These are phyloP conservation scores for Scleromitrula shiraiana DNA, from an alignment of 2,329 filamentous ascomycete species.

Conservation along the genomic window DNA sequence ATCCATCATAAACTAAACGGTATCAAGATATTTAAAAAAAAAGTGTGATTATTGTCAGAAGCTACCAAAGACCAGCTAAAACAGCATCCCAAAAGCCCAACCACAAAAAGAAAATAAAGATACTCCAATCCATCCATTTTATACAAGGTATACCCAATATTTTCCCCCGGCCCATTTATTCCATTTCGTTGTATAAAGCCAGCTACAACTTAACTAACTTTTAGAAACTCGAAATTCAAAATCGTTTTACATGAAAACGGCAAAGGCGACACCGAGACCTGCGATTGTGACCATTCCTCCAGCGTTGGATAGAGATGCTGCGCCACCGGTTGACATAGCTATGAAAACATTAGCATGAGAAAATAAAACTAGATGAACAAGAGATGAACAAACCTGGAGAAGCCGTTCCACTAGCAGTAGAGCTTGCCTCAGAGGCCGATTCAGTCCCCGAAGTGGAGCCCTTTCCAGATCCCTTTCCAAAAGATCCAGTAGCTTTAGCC, in stretches of 20 bases:
- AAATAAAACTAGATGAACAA: neutral
- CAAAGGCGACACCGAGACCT: constrained; percentile 26
- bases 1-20: too few relatives aligned
- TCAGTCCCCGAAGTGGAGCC: neutral
- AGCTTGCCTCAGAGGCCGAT: neutral
- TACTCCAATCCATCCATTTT: neutral
- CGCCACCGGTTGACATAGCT: constrained; percentile 15
- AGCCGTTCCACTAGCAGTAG: neutral
- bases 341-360: neutral
- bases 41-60: too few relatives aligned
- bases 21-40: too few relatives aligned
- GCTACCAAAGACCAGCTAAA: constrained; percentile 3
- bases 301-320: constrained; percentile 16
- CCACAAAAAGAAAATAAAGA: neutral
- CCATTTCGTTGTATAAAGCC: too few relatives aligned
- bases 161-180: neutral
- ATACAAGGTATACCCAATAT: neutral
- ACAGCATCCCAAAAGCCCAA: neutral
- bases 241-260: constrained; percentile 26
- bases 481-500: neutral
- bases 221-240: neutral
- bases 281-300: constrained; percentile 26
- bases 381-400: neutral
- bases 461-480: neutral
- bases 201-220: neutral